Percentiles rank a stretch among this genome's conserved stretches.
These are phyloP conservation scores for Backusella westeae DNA, from an alignment of 192 early-diverging fungal genomes.

Conservation along the genomic window DNA sequence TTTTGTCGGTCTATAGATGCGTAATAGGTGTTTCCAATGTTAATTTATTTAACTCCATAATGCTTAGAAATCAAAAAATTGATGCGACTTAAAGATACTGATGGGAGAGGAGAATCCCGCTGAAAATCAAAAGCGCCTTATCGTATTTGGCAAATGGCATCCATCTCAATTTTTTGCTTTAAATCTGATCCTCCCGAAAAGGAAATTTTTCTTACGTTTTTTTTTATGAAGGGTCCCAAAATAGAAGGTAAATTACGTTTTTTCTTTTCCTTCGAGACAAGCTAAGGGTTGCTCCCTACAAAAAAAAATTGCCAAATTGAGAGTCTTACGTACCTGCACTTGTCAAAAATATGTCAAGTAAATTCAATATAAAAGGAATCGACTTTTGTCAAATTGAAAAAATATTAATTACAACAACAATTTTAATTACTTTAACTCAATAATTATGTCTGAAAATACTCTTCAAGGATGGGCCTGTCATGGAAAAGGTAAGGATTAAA, in stretches of 20 bases:
- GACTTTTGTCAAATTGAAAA: neutral
- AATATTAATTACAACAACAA: neutral
- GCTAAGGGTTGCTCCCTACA: too few relatives aligned
- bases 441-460: constrained; percentile 22
- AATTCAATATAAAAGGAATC: neutral
- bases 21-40: too few relatives aligned
- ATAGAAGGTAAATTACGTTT: neutral
- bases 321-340: neutral
- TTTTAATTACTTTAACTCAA: neutral
- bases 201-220: neutral
- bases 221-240: neutral
- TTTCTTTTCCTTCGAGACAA: too few relatives aligned
- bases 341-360: neutral
- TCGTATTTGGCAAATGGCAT: neutral
- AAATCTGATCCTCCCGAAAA: neutral
- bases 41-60: too few relatives aligned
- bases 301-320: neutral
- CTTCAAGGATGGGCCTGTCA: constrained; percentile 23
- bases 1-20: too few relatives aligned
- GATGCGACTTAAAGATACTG: neutral
- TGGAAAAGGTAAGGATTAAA: constrained; percentile 15
- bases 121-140: too few relatives aligned
- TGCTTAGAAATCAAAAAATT: too few relatives aligned
- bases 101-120: too few relatives aligned
- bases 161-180: too few relatives aligned